Percentiles rank a stretch among this genome's conserved stretches.
These are phyloP conservation scores for Solanum neorickii DNA, from an alignment of 257 asterid genomes.

Conservation along the genomic window DNA sequence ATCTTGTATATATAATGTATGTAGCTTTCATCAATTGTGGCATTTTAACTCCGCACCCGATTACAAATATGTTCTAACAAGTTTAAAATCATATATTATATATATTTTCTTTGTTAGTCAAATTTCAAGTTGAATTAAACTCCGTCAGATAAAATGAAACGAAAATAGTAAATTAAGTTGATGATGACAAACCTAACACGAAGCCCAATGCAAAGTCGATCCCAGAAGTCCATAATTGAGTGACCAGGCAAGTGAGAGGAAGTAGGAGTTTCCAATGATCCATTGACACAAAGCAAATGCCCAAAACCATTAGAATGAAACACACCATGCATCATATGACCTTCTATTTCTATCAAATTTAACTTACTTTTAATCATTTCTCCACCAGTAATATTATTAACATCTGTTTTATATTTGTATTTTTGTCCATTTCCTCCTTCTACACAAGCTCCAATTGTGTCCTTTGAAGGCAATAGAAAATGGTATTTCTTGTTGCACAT, in stretches of 20 bases:
- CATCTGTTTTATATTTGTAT: neutral
- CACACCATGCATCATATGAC: slow-evolving; percentile 78
- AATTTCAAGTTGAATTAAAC: neutral
- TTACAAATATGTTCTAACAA: neutral
- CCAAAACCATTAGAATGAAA: slow-evolving; percentile 94
- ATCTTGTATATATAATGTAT: neutral
- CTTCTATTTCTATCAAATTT: slow-evolving; percentile 48
- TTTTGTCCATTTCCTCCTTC: neutral
- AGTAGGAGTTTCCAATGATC: slow-evolving; percentile 41
- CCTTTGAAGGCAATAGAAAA: slow-evolving; percentile 67
- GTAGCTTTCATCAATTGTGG: neutral
- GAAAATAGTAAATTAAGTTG: neutral
- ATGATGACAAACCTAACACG: slow-evolving; percentile 59
- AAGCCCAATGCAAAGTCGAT: slow-evolving; percentile 69
- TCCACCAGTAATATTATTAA: neutral
- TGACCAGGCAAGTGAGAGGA: slow-evolving; percentile 60
- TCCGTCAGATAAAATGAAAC: rapidly evolving
- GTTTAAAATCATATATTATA: neutral
- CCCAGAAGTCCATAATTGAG: slow-evolving; percentile 95
- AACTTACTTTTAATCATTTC: slow-evolving; percentile 12
- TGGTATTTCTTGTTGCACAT: slow-evolving; percentile 91
- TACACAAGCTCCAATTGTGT: slow-evolving; percentile 18
- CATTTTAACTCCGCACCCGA: neutral
- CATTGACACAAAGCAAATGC: slow-evolving; percentile 79
- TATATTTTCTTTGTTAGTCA: neutral